Conservation (phyloP, 2,329 filamentous ascomycete genomes). For the Fusarium floridanum region DNA sequence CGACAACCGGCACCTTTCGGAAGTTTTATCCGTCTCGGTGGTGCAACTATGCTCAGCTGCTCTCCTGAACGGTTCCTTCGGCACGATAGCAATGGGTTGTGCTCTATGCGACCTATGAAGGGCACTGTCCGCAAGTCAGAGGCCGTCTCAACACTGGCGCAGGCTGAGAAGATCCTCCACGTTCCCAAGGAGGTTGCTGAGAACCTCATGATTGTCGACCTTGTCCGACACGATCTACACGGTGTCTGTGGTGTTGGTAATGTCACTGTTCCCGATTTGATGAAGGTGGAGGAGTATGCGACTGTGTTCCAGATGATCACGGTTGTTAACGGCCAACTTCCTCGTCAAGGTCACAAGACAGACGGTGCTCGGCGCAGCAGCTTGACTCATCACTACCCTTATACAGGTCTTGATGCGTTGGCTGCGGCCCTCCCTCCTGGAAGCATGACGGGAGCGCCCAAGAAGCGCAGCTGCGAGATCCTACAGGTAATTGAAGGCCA, state of each 20-base stretch:
- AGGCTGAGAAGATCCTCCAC: constrained; percentile 79
- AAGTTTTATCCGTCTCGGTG: constrained; percentile 72
- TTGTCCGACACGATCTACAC: constrained; percentile 94
- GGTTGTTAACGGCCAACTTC: constrained; percentile 80
- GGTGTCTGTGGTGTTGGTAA: constrained; percentile 81
- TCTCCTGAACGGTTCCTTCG: constrained; percentile 92
- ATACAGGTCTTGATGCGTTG: constrained; percentile 81
- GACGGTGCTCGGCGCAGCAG: constrained; percentile 17
- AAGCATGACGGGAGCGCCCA: constrained; percentile 96
- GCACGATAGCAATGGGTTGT: constrained; percentile 64
- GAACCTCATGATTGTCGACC: constrained; percentile 97
- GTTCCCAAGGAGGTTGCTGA: constrained; percentile 93
- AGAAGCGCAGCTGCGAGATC: constrained; percentile 91
- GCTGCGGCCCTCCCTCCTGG: constrained; percentile 85
- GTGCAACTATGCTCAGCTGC: constrained; percentile 80
- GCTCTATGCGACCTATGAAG: constrained; percentile 94
- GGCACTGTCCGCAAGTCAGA: constrained; percentile 88
- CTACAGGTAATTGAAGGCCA: constrained; percentile 74
- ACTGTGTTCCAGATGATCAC: constrained; percentile 94
- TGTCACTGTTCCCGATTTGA: constrained; percentile 81
- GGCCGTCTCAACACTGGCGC: constrained; percentile 73
- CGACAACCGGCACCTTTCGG: constrained; percentile 86
- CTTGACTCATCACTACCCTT: constrained; percentile 35
- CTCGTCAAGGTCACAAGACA: constrained; percentile 41
- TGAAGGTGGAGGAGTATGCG: constrained; percentile 91